A percentile compares a stretch with the other conserved stretches of the same genome.
Conservation (phyloP, 768 basidiomycete genomes). For the Mycena filopes region DNA sequence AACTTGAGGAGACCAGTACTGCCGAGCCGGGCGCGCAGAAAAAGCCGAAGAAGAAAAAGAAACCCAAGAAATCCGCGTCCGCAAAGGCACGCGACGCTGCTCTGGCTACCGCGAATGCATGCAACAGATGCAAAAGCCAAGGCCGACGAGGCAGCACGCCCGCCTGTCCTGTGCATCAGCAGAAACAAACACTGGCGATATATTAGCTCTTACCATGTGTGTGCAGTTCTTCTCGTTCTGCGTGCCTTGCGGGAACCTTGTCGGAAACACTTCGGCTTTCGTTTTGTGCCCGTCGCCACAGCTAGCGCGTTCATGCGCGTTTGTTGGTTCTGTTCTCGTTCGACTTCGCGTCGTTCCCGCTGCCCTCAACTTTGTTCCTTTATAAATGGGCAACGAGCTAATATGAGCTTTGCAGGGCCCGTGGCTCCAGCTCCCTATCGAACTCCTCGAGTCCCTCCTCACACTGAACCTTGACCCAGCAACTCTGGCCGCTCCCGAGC, state of each 20-base stretch:
- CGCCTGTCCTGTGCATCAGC: constrained; percentile 84
- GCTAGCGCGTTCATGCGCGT: background rate
- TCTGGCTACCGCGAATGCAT: constrained; percentile 37
- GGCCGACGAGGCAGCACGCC: constrained; percentile 57
- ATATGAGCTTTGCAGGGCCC: constrained; percentile 69
- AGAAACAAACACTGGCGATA: constrained; percentile 96
- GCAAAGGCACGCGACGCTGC: constrained; percentile 50
- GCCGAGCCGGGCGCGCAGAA: constrained; percentile 53
- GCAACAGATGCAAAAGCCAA: constrained; percentile 41
- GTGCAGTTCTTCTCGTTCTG: constrained; percentile 42
- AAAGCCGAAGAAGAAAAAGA: constrained; percentile 70
- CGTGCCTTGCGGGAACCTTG: background rate
- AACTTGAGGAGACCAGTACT: constrained; percentile 7
- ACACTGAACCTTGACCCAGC: constrained; percentile 81
- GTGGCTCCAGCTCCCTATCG: constrained; percentile 90
- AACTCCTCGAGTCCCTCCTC: constrained; percentile 85
- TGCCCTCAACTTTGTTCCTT: background rate
- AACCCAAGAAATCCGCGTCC: constrained; percentile 65
- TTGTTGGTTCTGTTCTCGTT: background rate
- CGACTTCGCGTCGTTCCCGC: too few relatives aligned
- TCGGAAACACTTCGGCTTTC: background rate
- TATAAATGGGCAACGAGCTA: background rate
- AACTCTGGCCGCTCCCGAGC: constrained; percentile 61
- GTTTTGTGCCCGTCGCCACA: background rate
- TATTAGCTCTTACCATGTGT: constrained; percentile 90